Evolutionary conservation across 176 grass and related monocot species (phyloP).

Genomic region (Hsuehochloa calcarea): DNA sequence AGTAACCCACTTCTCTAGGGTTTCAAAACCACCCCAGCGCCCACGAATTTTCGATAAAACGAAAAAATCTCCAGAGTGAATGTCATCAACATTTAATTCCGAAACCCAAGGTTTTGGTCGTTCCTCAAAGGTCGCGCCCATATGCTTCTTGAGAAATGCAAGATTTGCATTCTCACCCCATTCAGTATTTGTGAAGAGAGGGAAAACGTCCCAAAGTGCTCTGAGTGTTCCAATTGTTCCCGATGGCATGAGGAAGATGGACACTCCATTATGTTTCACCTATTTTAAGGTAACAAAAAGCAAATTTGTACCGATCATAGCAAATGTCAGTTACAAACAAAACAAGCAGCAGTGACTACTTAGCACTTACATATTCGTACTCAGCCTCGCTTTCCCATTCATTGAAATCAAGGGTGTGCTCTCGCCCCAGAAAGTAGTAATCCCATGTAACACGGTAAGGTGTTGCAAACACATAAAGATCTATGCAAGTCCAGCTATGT

Average conservation of each 20-base stretch:
- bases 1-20: constrained; percentile 96
- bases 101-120: constrained; percentile 90
- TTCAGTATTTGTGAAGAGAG: constrained; percentile 77
- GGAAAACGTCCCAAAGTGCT: constrained; percentile 94
- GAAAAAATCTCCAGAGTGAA: constrained; percentile 92
- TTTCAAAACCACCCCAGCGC: constrained; percentile 93
- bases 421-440: constrained; percentile 83
- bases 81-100: constrained; percentile 75
- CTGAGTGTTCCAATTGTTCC: constrained; percentile 93
- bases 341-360: neutral
- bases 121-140: constrained; percentile 87
- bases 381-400: constrained; percentile 89
- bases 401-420: constrained; percentile 84
- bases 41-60: constrained; percentile 92
- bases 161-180: constrained; percentile 93
- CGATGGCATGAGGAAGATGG: constrained; percentile 95
- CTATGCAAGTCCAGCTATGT: constrained; percentile 98
- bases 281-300: constrained; percentile 39
- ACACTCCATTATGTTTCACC: constrained; percentile 94
- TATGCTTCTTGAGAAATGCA: constrained; percentile 90
- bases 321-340: neutral
- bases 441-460: constrained; percentile 95
- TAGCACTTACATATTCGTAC: constrained; percentile 87
- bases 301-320: constrained; percentile 7
- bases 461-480: constrained; percentile 94